These are phyloP conservation scores for Penicillium occitanis DNA, from an alignment of 2,329 filamentous ascomycete species.

Conservation along the genomic window DNA sequence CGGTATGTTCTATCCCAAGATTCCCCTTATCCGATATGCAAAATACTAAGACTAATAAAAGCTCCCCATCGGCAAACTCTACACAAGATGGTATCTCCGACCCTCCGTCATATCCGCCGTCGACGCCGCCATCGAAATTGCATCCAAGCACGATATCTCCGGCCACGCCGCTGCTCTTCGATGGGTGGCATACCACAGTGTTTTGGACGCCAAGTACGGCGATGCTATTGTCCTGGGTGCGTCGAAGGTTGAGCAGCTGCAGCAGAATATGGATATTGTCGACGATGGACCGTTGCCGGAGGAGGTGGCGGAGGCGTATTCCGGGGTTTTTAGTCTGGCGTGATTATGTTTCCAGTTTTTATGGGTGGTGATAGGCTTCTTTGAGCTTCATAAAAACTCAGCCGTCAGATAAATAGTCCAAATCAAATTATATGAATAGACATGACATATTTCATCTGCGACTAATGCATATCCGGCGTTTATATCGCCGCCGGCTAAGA, in stretches of 20 bases:
- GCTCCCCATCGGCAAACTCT: not conserved
- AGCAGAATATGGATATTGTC: not conserved
- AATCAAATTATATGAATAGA: not conserved
- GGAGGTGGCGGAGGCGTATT: not conserved
- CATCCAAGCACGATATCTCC: not conserved
- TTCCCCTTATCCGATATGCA: not conserved
- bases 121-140: not conserved
- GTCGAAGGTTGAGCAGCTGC: not conserved
- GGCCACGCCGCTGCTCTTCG: not conserved
- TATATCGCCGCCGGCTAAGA: not conserved
- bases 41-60: not conserved
- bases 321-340: not conserved
- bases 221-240: not conserved
- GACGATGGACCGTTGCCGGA: not conserved
- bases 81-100: constrained; percentile 1
- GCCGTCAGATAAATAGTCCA: not conserved
- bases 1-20: not conserved
- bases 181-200: not conserved
- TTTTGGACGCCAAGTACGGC: not conserved
- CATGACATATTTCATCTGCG: not conserved
- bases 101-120: constrained; percentile 5
- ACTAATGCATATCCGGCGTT: not conserved
- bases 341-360: not conserved
- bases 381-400: not conserved
- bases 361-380: not conserved